Conservation (phyloP, 768 basidiomycete species). For the Auricularia auricula-judae region DNA sequence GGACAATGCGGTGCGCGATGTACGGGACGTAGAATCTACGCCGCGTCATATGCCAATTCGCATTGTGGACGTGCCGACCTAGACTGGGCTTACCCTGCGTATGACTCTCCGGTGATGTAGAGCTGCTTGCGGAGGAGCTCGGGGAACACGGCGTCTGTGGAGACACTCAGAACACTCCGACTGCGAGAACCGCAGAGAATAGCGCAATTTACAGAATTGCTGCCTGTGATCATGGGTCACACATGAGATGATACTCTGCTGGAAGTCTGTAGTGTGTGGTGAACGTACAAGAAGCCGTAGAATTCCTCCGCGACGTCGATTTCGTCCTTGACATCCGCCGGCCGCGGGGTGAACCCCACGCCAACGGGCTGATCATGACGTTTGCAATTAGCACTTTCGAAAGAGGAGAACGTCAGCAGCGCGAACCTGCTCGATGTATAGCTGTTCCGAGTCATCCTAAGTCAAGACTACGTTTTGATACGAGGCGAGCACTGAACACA, state of each 20-base stretch:
- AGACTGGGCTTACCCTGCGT: background rate
- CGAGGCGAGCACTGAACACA: background rate
- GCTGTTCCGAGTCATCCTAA: background rate
- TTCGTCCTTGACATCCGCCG: conserved; percentile 1
- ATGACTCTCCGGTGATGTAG: conserved; percentile 6
- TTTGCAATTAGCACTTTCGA: no score
- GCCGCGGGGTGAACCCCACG: background rate
- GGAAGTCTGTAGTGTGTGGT: no score
- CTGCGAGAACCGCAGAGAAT: no score
- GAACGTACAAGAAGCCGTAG: conserved; percentile 8
- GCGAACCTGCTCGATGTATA: conserved; percentile 5
- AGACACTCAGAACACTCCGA: background rate
- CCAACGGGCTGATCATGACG: background rate
- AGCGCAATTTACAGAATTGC: conserved; percentile 2
- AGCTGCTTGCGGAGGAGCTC: conserved; percentile 7
- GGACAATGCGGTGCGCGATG: conserved; percentile 8
- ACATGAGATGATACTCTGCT: no score
- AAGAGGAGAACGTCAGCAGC: background rate
- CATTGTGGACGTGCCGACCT: background rate
- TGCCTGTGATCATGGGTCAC: no score
- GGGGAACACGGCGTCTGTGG: conserved; percentile 4
- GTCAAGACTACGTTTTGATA: background rate
- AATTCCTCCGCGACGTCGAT: conserved; percentile 9
- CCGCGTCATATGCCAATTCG: background rate
- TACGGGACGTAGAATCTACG: conserved; percentile 7